Base-by-base conservation (phyloP, 306 rosid genomes). In the Castanospermum australe region DNA sequence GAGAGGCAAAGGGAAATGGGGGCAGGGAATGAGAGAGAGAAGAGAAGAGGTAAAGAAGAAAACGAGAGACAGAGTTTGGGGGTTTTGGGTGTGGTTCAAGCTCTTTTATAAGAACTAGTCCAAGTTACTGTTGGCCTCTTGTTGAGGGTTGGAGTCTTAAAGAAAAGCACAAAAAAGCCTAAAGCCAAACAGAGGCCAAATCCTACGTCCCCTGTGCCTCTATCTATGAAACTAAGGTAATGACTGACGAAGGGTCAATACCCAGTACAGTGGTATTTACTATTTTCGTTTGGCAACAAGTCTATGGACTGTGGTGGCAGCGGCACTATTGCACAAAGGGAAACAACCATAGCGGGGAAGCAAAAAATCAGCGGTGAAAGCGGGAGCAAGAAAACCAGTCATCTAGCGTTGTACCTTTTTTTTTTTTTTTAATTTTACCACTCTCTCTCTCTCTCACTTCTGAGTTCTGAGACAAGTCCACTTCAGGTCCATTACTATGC, bases 81-180 rank as follows among this genome's bases (percentile, higher is more conserved):
- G 78, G 62, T 45, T 82, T 83, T 72, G 87, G 54, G 86, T 17
- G 67, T 44, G 79, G 69, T 69, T 54, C 65, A 61, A 39, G 86
- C 3, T 66, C 20, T 86, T 89, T 88, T 86, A 84, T 75, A 88
- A 76, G 81, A 41, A 71, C 35, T n/a, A 20, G 80, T 73, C 84
- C 68, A 75, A 75, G 86, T 59, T 71, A 83, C 92, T 88, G 82
- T 86, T 79, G 61, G 10, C 12, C 17, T n/a, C 33, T 63, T 44
- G 9, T 63, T 0, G 20, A 88, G 73, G 75, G 28, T 85, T 79
- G 73, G 82, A 79, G n/a, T n/a, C n/a, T n/a, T n/a, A n/a, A 18
- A 66, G 21, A 15, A 69, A 50, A 50, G 17, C 44, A 38, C 22
- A 35, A n/a, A 80, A 62, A 48, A 13, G 71, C 20, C 89, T 86